Evolutionary conservation across 2,329 filamentous ascomycete genomes (phyloP).

Genomic region (Calonectria pseudoreteaudii): DNA sequence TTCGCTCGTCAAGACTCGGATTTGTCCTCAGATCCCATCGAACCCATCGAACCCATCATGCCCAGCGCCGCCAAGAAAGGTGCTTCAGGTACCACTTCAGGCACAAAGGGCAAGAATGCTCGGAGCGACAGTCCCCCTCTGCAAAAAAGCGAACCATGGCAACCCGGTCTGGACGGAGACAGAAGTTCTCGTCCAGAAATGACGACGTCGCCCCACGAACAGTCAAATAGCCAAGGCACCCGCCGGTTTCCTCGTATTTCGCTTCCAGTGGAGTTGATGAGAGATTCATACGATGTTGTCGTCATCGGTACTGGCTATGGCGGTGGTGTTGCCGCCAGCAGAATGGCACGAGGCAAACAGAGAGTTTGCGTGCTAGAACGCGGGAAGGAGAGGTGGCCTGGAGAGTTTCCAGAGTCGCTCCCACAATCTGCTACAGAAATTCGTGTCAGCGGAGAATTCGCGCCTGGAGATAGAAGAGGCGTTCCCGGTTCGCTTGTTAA

Average conservation of each 20-base stretch:
- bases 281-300: constrained; percentile 70
- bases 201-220: background rate
- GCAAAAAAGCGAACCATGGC: background rate
- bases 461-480: constrained; percentile 29
- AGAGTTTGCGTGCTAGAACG: constrained; percentile 74
- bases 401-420: constrained; percentile 68
- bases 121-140: background rate
- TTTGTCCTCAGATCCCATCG: background rate
- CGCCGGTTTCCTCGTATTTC: constrained; percentile 64
- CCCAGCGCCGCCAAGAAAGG: background rate
- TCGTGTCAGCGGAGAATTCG: constrained; percentile 66
- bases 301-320: constrained; percentile 79
- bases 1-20: background rate
- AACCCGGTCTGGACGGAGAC: background rate
- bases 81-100: background rate
- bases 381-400: constrained; percentile 74
- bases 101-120: background rate
- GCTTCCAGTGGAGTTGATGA: constrained; percentile 67
- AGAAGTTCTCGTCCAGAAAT: background rate
- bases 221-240: background rate
- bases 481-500: constrained; percentile 41
- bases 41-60: too few species aligned
- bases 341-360: constrained; percentile 68
- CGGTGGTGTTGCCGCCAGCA: constrained; percentile 72
- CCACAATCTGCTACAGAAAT: constrained; percentile 62